Evolutionary conservation across 768 basidiomycete species (phyloP).

Genomic region (Nidularia pulvinata): DNA sequence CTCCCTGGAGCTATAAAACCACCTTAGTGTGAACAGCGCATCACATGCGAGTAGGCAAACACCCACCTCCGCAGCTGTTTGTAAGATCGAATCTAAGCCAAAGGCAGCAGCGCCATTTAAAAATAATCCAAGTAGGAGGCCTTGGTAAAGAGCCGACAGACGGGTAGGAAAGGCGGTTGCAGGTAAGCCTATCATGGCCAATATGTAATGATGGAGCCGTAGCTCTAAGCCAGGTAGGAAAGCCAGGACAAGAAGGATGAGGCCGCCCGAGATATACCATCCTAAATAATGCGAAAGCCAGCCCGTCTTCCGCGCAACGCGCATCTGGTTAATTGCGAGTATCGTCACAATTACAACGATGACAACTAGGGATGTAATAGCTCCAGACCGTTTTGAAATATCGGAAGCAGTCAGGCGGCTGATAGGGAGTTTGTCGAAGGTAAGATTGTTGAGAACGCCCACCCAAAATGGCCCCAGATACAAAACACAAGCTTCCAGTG

Average conservation of each 20-base stretch:
- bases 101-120: slow-evolving; percentile 79
- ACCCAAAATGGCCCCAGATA: slow-evolving; percentile 82
- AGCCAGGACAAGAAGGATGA: slow-evolving; percentile 65
- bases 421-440: slow-evolving; percentile 73
- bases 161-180: slow-evolving; percentile 83
- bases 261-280: slow-evolving; percentile 72
- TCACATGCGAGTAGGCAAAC: not conserved
- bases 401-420: slow-evolving; percentile 73
- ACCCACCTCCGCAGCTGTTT: slow-evolving; percentile 71
- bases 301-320: slow-evolving; percentile 85
- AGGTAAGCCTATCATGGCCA: slow-evolving; percentile 73
- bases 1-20: slow-evolving; percentile 58
- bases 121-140: slow-evolving; percentile 81
- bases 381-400: slow-evolving; percentile 63
- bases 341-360: slow-evolving; percentile 61
- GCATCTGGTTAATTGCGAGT: slow-evolving; percentile 70
- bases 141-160: slow-evolving; percentile 78
- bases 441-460: slow-evolving; percentile 74
- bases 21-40: slow-evolving; percentile 3
- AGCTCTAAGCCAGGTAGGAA: slow-evolving; percentile 68
- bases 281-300: slow-evolving; percentile 77
- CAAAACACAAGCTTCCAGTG: slow-evolving; percentile 72
- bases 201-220: slow-evolving; percentile 83
- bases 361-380: slow-evolving; percentile 65
- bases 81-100: slow-evolving; percentile 77